Conservation (phyloP, 257 asterid species). For the Primulina huaijiensis region DNA sequence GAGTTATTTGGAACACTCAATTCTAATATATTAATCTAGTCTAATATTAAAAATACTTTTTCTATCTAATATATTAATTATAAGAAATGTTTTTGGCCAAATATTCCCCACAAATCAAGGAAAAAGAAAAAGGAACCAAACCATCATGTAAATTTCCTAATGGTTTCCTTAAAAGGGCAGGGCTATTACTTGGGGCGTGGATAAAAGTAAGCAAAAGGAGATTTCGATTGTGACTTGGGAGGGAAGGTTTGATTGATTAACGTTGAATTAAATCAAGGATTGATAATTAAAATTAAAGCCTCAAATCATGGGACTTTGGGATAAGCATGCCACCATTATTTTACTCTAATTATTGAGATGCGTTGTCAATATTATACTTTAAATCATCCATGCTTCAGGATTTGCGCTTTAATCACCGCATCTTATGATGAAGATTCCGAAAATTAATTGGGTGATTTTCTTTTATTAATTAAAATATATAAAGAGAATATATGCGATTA, state of each 20-base stretch:
- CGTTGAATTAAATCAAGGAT: not conserved
- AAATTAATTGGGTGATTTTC: not conserved
- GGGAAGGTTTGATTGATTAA: not conserved
- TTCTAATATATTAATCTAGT: too few relatives aligned
- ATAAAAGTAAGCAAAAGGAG: not conserved
- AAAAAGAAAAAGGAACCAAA: not conserved
- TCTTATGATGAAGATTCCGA: not conserved
- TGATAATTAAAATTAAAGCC: not conserved
- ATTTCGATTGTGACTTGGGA: not conserved
- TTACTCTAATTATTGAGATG: too few relatives aligned
- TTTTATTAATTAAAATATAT: too few relatives aligned
- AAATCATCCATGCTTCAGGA: not conserved
- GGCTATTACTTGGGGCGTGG: not conserved
- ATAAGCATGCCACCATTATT: not conserved
- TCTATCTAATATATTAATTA: too few relatives aligned
- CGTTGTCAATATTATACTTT: too few relatives aligned
- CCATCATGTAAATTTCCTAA: not conserved
- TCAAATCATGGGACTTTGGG: not conserved
- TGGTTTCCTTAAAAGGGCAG: not conserved
- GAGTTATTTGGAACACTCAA: too few relatives aligned
- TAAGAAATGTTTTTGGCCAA: not conserved
- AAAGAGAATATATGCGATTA: too few relatives aligned
- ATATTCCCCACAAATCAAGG: not conserved
- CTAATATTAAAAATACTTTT: too few relatives aligned
- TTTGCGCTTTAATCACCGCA: not conserved